These are phyloP conservation scores for Dipteronia dyeriana DNA, from an alignment of 345 rosid species.

Conservation along the genomic window DNA sequence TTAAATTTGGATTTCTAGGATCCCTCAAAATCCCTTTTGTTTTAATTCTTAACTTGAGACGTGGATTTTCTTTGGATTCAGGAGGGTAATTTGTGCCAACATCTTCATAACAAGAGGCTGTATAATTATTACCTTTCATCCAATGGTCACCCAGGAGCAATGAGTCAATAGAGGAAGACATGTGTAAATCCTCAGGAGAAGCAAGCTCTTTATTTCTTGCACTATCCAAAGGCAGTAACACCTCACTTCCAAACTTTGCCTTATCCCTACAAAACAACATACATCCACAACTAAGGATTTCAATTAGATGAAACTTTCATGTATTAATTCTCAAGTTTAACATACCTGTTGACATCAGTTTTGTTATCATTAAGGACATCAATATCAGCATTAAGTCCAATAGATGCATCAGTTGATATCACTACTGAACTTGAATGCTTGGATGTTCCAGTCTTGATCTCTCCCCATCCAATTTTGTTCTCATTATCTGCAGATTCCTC, in stretches of 20 bases:
- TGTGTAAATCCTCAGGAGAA: conserved; percentile 23
- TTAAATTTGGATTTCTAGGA: conserved; percentile 40
- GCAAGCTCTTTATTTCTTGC: conserved; percentile 24
- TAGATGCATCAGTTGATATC: conserved; percentile 3
- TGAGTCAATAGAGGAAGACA: conserved; percentile 23
- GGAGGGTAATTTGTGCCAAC: conserved; percentile 29
- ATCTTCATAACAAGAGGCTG: conserved; percentile 16
- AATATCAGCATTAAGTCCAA: conserved; percentile 21
- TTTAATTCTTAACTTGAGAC: conserved; percentile 57
- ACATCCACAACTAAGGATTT: conserved; percentile 13
- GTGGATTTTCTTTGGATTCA: conserved; percentile 44
- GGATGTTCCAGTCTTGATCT: conserved; percentile 34
- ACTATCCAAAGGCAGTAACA: conserved; percentile 24
- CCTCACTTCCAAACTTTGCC: conserved; percentile 32
- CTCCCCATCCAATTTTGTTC: conserved; percentile 53
- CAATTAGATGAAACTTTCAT: conserved; percentile 14
- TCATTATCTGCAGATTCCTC: conserved; percentile 43
- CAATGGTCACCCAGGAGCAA: conserved; percentile 12
- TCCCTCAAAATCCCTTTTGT: conserved; percentile 40
- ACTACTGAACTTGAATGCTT: too few relatives aligned
- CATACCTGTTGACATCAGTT: conserved; percentile 42
- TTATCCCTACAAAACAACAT: conserved; percentile 52
- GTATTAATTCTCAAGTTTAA: conserved; percentile 25
- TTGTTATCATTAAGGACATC: conserved; percentile 34
- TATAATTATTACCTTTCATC: conserved; percentile 18